These are phyloP conservation scores for Aspergillus tamarii DNA, from an alignment of 2,329 filamentous ascomycete genomes.

Conservation along the genomic window DNA sequence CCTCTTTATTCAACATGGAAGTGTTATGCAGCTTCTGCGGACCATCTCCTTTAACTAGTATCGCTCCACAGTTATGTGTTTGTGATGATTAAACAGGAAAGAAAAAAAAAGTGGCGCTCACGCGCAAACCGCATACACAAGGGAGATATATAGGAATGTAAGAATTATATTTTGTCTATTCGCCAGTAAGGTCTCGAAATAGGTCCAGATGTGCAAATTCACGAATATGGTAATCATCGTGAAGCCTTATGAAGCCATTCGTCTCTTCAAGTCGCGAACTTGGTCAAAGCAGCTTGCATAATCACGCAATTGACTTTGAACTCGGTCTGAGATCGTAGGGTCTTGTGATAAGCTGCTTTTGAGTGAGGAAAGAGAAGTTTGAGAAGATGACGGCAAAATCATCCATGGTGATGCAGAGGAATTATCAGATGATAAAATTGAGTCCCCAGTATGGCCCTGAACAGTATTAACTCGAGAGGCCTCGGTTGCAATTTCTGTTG, in stretches of 20 bases:
- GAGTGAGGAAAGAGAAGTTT: slow-evolving; percentile 81
- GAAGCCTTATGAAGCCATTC: slow-evolving; percentile 34
- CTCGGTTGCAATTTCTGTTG: slow-evolving; percentile 12
- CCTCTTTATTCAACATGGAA: not conserved
- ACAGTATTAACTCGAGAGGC: slow-evolving; percentile 11
- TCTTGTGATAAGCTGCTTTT: slow-evolving; percentile 62
- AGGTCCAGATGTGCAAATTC: not conserved
- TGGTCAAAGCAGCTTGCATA: slow-evolving; percentile 92
- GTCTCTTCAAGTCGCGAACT: slow-evolving; percentile 58
- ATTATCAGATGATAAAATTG: slow-evolving; percentile 16
- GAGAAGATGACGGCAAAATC: slow-evolving; percentile 69
- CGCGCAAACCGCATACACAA: not conserved
- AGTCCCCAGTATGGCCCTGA: slow-evolving; percentile 17
- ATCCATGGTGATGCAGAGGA: slow-evolving; percentile 18
- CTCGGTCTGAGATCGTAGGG: slow-evolving; percentile 69
- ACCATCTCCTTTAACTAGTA: not conserved
- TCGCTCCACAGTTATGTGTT: not conserved
- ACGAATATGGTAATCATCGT: not conserved
- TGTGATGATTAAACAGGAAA: not conserved
- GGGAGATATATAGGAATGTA: not conserved
- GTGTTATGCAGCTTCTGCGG: not conserved
- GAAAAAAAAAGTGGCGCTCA: not conserved
- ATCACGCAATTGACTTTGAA: slow-evolving; percentile 76
- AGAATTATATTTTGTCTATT: not conserved
- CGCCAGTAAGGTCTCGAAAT: not conserved